phyloP scores from a whole-genome alignment of 2,329 filamentous ascomycete genomes.

The Phaeosphaeria sp. region DNA sequence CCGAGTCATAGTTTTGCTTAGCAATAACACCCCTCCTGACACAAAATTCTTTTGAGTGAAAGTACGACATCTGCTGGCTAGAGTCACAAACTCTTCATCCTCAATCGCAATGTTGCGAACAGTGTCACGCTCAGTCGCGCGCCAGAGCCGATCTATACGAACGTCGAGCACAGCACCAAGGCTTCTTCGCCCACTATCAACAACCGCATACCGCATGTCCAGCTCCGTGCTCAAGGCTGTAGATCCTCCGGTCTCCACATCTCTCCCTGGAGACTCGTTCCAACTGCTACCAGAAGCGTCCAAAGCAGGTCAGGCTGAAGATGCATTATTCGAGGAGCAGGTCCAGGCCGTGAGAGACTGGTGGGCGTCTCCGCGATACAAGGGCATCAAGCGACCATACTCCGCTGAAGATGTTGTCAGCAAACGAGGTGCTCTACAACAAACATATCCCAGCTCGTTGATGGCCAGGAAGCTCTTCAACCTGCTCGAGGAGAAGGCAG shows the following conservation, averaged over 20 bases:
- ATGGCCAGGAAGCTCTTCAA: constrained; percentile 97
- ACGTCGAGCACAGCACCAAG: constrained; percentile 31
- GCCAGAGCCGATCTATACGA: constrained; percentile 42
- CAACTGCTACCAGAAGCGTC: constrained; percentile 80
- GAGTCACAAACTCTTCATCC: constrained; percentile 7
- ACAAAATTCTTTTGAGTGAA: constrained; percentile 10
- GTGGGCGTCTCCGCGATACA: constrained; percentile 86
- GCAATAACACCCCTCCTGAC: constrained; percentile 13
- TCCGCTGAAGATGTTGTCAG: constrained; percentile 89
- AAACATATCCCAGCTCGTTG: constrained; percentile 88
- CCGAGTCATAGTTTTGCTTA: constrained; percentile 25
- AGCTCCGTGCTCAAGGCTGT: constrained; percentile 60
- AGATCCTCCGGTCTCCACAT: constrained; percentile 66
- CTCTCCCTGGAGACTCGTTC: constrained; percentile 76
- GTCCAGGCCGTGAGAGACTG: constrained; percentile 85
- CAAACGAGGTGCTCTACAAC: constrained; percentile 86
- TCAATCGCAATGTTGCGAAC: constrained; percentile 47
- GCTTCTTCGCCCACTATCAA: constrained; percentile 50
- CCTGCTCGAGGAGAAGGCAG: constrained; percentile 77
- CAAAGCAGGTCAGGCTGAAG: constrained; percentile 82
- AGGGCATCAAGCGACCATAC: constrained; percentile 91
- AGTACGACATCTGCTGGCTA: constrained; percentile 12
- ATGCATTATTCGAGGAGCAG: constrained; percentile 83
- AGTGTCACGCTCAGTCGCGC: constrained; percentile 44
- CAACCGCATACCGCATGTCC: constrained; percentile 60